Evolutionary conservation across 2,329 filamentous ascomycete genomes (phyloP).

Genomic region (Pyrenophora graminea): DNA sequence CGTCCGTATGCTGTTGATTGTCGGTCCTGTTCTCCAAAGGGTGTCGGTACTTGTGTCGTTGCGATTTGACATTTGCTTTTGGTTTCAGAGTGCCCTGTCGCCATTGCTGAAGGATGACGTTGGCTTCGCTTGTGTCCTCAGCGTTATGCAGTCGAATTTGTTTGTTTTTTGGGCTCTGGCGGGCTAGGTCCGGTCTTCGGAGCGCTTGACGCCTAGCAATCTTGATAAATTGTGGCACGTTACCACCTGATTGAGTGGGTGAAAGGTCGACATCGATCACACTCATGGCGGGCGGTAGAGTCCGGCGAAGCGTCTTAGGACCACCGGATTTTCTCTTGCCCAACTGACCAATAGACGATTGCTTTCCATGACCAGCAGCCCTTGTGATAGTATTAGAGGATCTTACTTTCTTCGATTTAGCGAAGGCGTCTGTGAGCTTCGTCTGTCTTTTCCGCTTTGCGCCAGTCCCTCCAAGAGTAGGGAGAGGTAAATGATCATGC

Average conservation of each 20-base stretch:
- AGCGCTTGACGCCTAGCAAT: conserved; percentile 60
- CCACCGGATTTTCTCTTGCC: conserved; percentile 11
- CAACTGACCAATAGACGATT: background rate
- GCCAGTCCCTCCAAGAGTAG: conserved; percentile 25
- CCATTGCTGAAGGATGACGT: conserved; percentile 56
- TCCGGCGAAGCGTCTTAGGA: conserved; percentile 16
- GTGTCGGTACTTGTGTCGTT: conserved; percentile 3
- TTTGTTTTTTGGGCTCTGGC: conserved; percentile 58
- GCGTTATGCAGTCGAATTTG: conserved; percentile 57
- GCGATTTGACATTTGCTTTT: conserved; percentile 8
- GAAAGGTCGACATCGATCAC: conserved; percentile 57
- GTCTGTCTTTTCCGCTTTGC: conserved; percentile 44
- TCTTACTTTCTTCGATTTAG: conserved; percentile 23
- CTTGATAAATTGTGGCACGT: conserved; percentile 59
- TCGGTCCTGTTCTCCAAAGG: conserved; percentile 25
- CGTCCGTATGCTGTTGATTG: conserved; percentile 23
- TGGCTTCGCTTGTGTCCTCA: conserved; percentile 61
- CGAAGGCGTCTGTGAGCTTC: conserved; percentile 45
- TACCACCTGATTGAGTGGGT: conserved; percentile 24
- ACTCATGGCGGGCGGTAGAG: conserved; percentile 46
- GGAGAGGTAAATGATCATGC: conserved; percentile 50
- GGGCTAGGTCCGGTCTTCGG: conserved; percentile 52
- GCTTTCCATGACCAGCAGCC: background rate
- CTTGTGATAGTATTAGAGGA: conserved; percentile 2
- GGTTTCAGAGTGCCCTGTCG: conserved; percentile 48